Base-by-base conservation (phyloP, 1,139 yeast species). In the Candida tropicalis region DNA sequence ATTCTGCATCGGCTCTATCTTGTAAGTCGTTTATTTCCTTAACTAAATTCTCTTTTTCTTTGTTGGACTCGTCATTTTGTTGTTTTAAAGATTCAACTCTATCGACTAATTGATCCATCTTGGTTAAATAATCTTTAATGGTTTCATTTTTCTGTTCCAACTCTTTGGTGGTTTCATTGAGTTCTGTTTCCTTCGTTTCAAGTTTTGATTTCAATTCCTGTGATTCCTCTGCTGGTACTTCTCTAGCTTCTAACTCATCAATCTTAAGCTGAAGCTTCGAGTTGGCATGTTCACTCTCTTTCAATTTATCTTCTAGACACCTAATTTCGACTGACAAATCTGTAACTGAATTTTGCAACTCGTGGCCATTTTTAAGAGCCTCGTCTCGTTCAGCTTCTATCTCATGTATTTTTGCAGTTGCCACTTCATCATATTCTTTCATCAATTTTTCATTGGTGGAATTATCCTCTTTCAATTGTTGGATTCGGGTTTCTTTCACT, bases 21-120 rank as follows among this genome's bases (percentile, higher is more conserved):
- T 74, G 79, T 3, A 78, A 66, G n/a, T 73, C 76, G 36, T 63
- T 22, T 9, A 33, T 22, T 13, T 44, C 38, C 26, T 34, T n/a
- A 18, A 11, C 28, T 5, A 28, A 27, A 8, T 12, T 12, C n/a
- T 36, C 31, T 8, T 40, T 38, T 12, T 44, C 39, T 11, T 35
- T 27, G 8, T 33, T 15, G 5, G 35, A 24, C 10, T 39, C 23
- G 4, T 18, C 36, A 15, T 49, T 55, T 16, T 50, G 51, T 9
- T 50, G 46, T 23, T 53, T 54, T 25, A 52, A 51, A 13, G 51
- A 40, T 15, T 56, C 52, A 12, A 62, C 52, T 28, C 56, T 55
- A 41, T 54, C 51, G 4, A 58, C 56, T 11, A 63, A 47, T 40
- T 60, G 61, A 17, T 49, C 53, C 51, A 63, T 49, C 44, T 60